Evolutionary conservation across 306 rosid genomes (phyloP).

Genomic region (Cicer cuneatum): DNA sequence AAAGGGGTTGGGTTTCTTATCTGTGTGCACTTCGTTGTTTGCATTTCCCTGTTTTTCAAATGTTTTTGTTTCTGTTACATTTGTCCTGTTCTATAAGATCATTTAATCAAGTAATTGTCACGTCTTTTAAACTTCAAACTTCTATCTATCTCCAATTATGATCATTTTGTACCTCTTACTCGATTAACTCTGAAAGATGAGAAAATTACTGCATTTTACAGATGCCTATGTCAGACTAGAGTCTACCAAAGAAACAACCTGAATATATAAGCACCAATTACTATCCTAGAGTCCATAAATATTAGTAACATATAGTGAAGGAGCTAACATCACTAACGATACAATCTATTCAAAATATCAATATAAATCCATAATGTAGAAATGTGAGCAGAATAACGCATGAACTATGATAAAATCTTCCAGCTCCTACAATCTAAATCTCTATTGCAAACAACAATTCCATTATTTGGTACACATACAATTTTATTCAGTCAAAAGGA

Average conservation of each 20-base stretch:
- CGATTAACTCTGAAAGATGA: constrained; percentile 4
- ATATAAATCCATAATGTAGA: not conserved
- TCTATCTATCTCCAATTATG: not conserved
- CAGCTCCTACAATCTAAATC: constrained; percentile 11
- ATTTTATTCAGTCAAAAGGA: constrained; percentile 3
- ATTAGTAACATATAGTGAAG: not conserved
- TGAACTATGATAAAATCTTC: not conserved
- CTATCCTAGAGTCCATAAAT: not conserved
- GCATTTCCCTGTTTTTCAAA: constrained; percentile 45
- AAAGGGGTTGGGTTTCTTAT: constrained; percentile 36
- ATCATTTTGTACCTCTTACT: not conserved
- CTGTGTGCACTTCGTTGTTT: constrained; percentile 39
- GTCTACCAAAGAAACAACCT: not conserved
- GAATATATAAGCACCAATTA: not conserved
- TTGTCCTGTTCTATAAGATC: constrained; percentile 41
- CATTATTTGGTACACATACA: constrained; percentile 16
- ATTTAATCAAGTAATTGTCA: constrained; percentile 6
- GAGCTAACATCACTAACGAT: not conserved
- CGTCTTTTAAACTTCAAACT: not conserved
- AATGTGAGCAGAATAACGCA: constrained; percentile 5
- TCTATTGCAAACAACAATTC: constrained; percentile 16
- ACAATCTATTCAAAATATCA: constrained; percentile 3
- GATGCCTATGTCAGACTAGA: not conserved
- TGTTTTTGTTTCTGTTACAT: constrained; percentile 40
- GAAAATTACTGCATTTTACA: constrained; percentile 1